Base-by-base conservation (phyloP, 2,329 filamentous ascomycete genomes). In the Diaporthe humulicola region DNA sequence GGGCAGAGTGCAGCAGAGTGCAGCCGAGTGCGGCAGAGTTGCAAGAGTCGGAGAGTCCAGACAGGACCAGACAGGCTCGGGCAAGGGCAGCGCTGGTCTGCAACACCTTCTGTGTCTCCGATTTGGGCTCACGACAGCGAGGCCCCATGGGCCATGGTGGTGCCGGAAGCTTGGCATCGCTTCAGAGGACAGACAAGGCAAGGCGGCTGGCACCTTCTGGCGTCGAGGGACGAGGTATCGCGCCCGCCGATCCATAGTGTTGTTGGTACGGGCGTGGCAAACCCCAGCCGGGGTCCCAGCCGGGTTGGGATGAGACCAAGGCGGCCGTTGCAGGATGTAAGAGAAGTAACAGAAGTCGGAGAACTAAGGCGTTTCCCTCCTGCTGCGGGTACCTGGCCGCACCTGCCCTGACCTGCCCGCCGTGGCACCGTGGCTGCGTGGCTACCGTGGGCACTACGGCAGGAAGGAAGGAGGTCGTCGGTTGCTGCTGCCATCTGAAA, bases 41-140 rank as follows among this genome's bases (percentile, higher is more conserved):
- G n/a, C n/a, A n/a, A n/a, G n/a, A n/a, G n/a, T n/a, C n/a, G n/a
- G n/a, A n/a, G n/a, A n/a, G n/a, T n/a, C n/a, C n/a, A n/a, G n/a
- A 36, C 33, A 9, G 45, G n/a, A 30, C 22, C 33, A 54, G 30
- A 52, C 58, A 52, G 28, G 58, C 19, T 60, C 57, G 14, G 48
- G 25, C 33, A 38, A 50, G 54, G 28, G 48, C 40, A 50, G 52
- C 25, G 30, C 45, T 64, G 54, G 50, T 45, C 38, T 73, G 71
- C 72, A 72, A 74, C 58, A 74, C 72, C 19, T 52, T 60, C 58
- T 50, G 74, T 76, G 72, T 76, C 74, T 66, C 52, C 72, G 33
- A 40, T 70, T 64, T 71, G 64, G 56, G 66, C 66, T 45, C 42
- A n/a, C 38, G 72, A 52, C 42, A 45, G 30, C 54, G 45, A 70